A percentile compares a stretch with the other conserved stretches of the same genome.
Conservation (phyloP, 2,329 filamentous ascomycete species). For the Aspergillus clavatus region DNA sequence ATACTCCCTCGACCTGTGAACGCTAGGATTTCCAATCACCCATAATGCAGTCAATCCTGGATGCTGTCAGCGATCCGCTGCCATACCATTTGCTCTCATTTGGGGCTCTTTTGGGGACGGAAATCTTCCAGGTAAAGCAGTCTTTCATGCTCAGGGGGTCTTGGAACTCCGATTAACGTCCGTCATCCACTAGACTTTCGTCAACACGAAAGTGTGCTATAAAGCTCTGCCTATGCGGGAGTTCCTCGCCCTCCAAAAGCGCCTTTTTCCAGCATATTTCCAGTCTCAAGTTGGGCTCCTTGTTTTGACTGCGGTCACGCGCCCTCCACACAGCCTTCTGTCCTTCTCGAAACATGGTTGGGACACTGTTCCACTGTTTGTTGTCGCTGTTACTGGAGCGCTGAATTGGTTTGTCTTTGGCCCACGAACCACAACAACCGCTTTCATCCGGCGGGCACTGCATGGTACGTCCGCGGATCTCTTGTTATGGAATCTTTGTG, state of each 20-base stretch:
- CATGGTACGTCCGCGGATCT: conserved; percentile 11
- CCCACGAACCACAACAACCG: conserved; percentile 29
- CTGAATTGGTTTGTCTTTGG: conserved; percentile 37
- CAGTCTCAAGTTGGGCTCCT: conserved; percentile 33
- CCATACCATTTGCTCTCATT: conserved; percentile 38
- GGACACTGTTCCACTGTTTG: conserved; percentile 24
- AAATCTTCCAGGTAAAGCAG: conserved; percentile 31
- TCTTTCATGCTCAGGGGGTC: neutral
- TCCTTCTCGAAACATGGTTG: conserved; percentile 22
- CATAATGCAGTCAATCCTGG: conserved; percentile 14
- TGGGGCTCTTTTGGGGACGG: conserved; percentile 37
- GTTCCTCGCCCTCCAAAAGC: conserved; percentile 39
- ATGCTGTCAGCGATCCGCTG: conserved; percentile 14
- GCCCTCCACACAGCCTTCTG: conserved; percentile 28
- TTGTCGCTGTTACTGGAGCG: conserved; percentile 28
- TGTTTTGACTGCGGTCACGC: conserved; percentile 30
- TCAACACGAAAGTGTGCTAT: conserved; percentile 39
- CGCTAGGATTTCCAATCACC: conserved; percentile 1
- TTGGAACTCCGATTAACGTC: neutral
- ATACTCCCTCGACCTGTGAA: neutral
- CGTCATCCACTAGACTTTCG: conserved; percentile 28
- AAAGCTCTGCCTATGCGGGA: conserved; percentile 31
- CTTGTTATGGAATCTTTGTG: neutral
- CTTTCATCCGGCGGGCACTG: conserved; percentile 30
- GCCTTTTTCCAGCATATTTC: conserved; percentile 40